Conservation (phyloP, 164 flowering plant genomes). For the Vitis labrusca region DNA sequence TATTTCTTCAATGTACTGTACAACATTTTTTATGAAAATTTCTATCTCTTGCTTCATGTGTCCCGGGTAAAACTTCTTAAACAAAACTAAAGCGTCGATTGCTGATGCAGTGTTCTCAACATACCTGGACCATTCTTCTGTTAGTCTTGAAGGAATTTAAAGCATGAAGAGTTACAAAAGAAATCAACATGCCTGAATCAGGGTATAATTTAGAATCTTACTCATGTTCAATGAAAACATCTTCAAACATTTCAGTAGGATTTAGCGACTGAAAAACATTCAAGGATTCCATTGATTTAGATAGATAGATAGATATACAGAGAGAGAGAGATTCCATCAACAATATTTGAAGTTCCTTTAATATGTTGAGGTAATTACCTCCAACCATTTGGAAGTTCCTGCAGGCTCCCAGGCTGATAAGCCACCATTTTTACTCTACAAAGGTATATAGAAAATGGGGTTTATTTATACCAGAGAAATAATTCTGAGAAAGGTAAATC, state of each 20-base stretch:
- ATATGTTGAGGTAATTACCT: slow-evolving; percentile 19
- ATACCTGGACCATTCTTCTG: slow-evolving; percentile 3
- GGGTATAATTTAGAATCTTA: background rate
- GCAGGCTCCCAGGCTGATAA: slow-evolving; percentile 46
- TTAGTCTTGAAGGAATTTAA: background rate
- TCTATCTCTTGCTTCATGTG: slow-evolving; percentile 48
- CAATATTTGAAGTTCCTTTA: background rate
- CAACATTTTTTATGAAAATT: slow-evolving; percentile 14
- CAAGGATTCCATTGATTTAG: background rate
- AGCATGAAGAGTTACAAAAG: no score
- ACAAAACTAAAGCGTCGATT: slow-evolving; percentile 34
- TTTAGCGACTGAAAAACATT: slow-evolving; percentile 26
- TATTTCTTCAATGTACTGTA: slow-evolving; percentile 25
- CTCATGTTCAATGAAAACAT: slow-evolving; percentile 37
- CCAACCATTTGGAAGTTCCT: slow-evolving; percentile 36
- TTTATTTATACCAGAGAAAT: background rate
- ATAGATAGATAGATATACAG: no score
- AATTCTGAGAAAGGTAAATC: no score
- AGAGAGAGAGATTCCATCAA: no score
- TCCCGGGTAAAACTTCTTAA: slow-evolving; percentile 41
- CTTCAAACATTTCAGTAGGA: slow-evolving; percentile 38
- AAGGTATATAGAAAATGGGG: background rate
- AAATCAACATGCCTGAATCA: no score
- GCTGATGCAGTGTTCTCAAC: slow-evolving; percentile 44
- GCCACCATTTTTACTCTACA: slow-evolving; percentile 40